phyloP scores from a whole-genome alignment of 805 yeast genomes.

The Metschnikowia picachoensis region DNA sequence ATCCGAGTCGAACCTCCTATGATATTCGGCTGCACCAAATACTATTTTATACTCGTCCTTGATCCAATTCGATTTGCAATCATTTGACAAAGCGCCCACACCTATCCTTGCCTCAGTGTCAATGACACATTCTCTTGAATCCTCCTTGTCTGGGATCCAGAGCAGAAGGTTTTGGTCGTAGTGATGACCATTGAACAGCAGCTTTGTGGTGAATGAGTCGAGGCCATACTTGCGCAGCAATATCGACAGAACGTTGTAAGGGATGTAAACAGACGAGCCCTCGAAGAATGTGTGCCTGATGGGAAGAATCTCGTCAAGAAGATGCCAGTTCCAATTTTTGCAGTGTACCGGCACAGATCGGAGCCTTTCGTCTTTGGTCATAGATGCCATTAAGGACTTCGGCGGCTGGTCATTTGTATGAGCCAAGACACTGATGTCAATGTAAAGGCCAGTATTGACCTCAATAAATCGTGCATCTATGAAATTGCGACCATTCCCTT shows the following conservation, averaged over 20 bases:
- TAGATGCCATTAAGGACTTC: not conserved
- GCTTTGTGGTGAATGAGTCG: constrained; percentile 27
- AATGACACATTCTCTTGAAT: constrained; percentile 24
- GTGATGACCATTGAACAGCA: constrained; percentile 28
- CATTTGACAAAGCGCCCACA: constrained; percentile 22
- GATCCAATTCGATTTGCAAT: constrained; percentile 12
- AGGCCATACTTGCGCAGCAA: constrained; percentile 31
- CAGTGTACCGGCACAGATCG: constrained; percentile 29
- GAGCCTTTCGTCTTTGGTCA: constrained; percentile 1
- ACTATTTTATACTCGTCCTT: constrained; percentile 36
- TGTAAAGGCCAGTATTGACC: constrained; percentile 38
- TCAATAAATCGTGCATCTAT: constrained; percentile 22
- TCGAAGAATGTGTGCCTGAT: constrained; percentile 35
- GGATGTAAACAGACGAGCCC: constrained; percentile 34
- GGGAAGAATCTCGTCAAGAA: constrained; percentile 33
- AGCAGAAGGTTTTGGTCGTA: constrained; percentile 41
- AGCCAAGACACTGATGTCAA: constrained; percentile 17
- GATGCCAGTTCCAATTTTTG: constrained; percentile 39
- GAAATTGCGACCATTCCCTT: constrained; percentile 20
- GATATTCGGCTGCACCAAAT: constrained; percentile 24
- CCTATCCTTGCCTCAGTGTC: constrained; percentile 36
- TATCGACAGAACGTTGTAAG: constrained; percentile 30
- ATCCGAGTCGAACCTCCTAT: constrained; percentile 20
- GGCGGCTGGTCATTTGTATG: constrained; percentile 13
- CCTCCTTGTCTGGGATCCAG: constrained; percentile 45